A percentile compares a stretch with the other conserved stretches of the same genome.
phyloP scores from a whole-genome alignment of 176 grass and related monocot species.

The Phoenix roebelenii region DNA sequence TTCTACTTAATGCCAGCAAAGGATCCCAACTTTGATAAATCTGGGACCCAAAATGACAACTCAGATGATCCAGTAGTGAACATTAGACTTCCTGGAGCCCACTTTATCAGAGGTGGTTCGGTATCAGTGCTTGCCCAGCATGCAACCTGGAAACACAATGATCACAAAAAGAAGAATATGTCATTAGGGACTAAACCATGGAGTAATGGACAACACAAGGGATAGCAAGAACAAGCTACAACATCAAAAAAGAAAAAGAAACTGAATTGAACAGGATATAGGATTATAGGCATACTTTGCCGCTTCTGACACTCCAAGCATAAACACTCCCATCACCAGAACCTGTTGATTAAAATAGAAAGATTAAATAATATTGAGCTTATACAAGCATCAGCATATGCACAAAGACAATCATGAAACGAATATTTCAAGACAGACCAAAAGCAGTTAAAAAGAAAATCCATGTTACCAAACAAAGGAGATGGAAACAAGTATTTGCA shows the following conservation, averaged over 20 bases:
- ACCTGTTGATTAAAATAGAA: constrained; percentile 31
- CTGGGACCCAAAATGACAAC: constrained; percentile 86
- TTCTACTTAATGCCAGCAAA: constrained; percentile 37
- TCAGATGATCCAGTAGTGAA: constrained; percentile 92
- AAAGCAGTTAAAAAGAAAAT: neutral
- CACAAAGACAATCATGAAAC: no score
- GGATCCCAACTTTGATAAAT: constrained; percentile 84
- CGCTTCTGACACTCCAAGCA: constrained; percentile 86
- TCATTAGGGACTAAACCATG: no score
- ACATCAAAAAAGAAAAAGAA: neutral
- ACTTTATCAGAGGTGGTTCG: constrained; percentile 83
- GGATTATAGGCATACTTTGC: constrained; percentile 46
- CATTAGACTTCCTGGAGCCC: constrained; percentile 75
- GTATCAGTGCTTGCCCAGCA: constrained; percentile 92
- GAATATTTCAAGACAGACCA: no score
- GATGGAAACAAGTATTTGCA: constrained; percentile 11
- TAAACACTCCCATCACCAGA: constrained; percentile 93
- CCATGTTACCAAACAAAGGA: neutral
- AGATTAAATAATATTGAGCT: no score
- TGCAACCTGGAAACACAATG: constrained; percentile 46
- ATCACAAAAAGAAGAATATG: no score
- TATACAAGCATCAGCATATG: no score
- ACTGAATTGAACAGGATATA: neutral
- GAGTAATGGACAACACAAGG: no score
- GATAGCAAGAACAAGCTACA: no score